These are phyloP conservation scores for Sarocladium brachiariae DNA, from an alignment of 2,329 filamentous ascomycete species.

Conservation along the genomic window DNA sequence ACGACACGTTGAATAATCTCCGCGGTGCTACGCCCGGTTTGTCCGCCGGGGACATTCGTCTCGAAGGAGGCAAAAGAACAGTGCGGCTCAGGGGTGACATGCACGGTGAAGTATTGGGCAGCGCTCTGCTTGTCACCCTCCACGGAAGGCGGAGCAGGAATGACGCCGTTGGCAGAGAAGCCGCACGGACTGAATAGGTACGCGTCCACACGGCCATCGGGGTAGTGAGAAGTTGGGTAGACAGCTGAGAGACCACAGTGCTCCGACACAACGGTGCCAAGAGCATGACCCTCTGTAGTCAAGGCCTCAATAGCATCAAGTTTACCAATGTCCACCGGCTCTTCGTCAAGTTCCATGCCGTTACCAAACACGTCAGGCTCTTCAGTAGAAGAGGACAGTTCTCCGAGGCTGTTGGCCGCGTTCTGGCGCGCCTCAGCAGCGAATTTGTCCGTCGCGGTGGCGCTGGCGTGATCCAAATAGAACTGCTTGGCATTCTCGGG, in stretches of 20 bases:
- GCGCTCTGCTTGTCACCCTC: conserved; percentile 39
- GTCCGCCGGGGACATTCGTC: conserved; percentile 88
- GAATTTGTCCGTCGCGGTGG: conserved; percentile 77
- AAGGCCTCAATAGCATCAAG: conserved; percentile 62
- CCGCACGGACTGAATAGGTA: conserved; percentile 96
- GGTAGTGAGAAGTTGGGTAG: conserved; percentile 80
- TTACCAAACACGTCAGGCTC: conserved; percentile 75
- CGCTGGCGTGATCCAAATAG: conserved; percentile 68
- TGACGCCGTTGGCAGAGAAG: conserved; percentile 93
- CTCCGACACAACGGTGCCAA: conserved; percentile 89
- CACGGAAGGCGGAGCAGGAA: conserved; percentile 61
- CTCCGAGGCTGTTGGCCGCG: conserved; percentile 52
- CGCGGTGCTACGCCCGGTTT: conserved; percentile 79
- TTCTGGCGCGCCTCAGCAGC: conserved; percentile 59
- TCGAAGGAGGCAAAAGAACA: conserved; percentile 98
- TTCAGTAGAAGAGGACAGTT: conserved; percentile 52
- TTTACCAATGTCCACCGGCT: conserved; percentile 27
- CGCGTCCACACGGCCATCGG: conserved; percentile 87
- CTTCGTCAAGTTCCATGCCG: conserved; percentile 43
- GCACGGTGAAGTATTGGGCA: conserved; percentile 94
- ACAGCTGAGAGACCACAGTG: conserved; percentile 82
- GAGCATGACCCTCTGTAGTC: conserved; percentile 86
- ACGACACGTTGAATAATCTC: conserved; percentile 94
- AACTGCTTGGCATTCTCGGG: conserved; percentile 64
- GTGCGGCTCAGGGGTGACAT: conserved; percentile 93